Evolutionary conservation across 257 asterid genomes (phyloP), one percentile per base, ranked within the genome.

Genomic region (Orobanche coerulescens): DNA sequence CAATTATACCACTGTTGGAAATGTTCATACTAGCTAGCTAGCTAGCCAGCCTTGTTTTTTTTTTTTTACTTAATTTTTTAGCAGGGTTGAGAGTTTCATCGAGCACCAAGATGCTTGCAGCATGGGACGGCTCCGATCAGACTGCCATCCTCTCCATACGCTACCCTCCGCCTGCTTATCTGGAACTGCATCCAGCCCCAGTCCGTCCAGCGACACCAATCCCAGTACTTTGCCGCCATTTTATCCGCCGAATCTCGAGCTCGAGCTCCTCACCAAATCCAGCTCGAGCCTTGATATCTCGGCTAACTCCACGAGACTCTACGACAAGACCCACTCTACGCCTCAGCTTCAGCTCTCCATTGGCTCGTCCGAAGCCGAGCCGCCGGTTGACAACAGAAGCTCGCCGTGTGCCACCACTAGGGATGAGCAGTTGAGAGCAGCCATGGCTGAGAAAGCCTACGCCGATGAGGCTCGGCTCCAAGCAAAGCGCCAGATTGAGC

Each of bases 21-120:
- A 10, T 26, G 18, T 34, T 20, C 46, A 58, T 23, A 51, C 37
- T 49, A 49, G 31, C 55, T 49, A 19, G 40, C 2, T 36, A 36
- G 6, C 6, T 36, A 6, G 2, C 6, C 42, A 36, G 4, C 2
- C 4, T 8, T 0, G 0, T 0, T 14, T 5, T 0, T 14, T n/a
- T 20, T 9, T 6, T 23, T n/a, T 14, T 2, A 0, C 31, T 11
- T 10, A 7, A 0, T 14, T 20, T 23, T 50, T 1, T 1, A 62
- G 6, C 34, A 86, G 95, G 78, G 93, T 81, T 66, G 95, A 86
- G 74, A 83, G 85, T 58, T 83, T 86, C 82, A 86, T 86, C 1
- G 95, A 83, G 68, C 95, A 86, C 43, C 95, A 81, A 65, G 87
- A 84, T 33, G 73, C 74, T 39, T 87, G 94, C 55, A 74, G 72